A percentile compares a stretch with the other conserved stretches of the same genome.
Evolutionary conservation across 768 basidiomycete species (phyloP).

Genomic region (Mycena metata): DNA sequence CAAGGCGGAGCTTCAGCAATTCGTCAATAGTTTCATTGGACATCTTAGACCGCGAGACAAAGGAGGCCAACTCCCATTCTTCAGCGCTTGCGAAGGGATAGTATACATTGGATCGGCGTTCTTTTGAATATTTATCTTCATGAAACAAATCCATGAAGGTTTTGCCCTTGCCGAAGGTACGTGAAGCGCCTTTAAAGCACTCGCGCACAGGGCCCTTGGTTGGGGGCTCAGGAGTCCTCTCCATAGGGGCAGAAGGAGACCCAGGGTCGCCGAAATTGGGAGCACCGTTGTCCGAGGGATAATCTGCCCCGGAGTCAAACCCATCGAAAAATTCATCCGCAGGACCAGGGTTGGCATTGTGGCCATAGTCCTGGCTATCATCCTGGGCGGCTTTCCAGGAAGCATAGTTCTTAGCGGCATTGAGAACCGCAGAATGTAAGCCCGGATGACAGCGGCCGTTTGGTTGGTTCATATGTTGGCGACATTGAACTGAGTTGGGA

Average conservation of each 20-base stretch:
- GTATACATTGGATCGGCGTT: not conserved
- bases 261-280: too few relatives aligned
- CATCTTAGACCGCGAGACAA: not conserved
- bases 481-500: too few relatives aligned
- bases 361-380: not conserved
- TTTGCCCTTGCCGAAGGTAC: not conserved
- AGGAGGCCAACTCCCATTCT: conserved; percentile 15
- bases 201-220: not conserved
- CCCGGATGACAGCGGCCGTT: not conserved
- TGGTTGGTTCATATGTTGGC: not conserved
- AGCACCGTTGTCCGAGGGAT: too few relatives aligned
- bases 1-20: not conserved
- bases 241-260: too few relatives aligned
- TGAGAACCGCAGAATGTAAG: not conserved
- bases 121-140: not conserved
- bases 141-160: conserved; percentile 4
- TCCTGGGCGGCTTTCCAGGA: not conserved
- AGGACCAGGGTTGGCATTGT: not conserved
- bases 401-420: not conserved
- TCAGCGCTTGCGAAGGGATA: conserved; percentile 1
- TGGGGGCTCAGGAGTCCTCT: too few relatives aligned
- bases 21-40: not conserved
- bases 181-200: not conserved
- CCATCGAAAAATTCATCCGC: too few relatives aligned
- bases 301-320: too few relatives aligned